Base-by-base conservation (phyloP, 768 basidiomycete species). In the Lactarius evosmus region DNA sequence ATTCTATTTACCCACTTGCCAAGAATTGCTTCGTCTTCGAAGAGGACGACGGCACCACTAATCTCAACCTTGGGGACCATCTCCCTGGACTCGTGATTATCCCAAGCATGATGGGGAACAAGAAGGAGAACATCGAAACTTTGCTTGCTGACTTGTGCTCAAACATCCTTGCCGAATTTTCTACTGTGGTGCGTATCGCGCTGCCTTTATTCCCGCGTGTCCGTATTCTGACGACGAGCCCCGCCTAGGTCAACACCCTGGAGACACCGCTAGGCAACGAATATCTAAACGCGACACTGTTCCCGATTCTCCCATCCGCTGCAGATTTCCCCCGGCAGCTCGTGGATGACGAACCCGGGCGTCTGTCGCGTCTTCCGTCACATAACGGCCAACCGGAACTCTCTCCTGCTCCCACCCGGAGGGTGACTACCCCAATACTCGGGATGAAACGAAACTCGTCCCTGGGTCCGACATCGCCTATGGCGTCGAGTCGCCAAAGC, bases 111-210 rank as follows among this genome's bases (percentile, higher is more conserved):
- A 91, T 94, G 85, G 90, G 89, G 7, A 93, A 95, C 70, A 91
- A 93, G 73, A 89, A 85, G 69, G 75, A 93, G 33, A 95, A 95
- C 72, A 81, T 98, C 59, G 91, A 92, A 33, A 93, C 93, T 19
- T 76, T 98, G 46, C 75, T 99, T 60, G 93, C 93, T 19, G 93
- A 94, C 71, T 75, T 97, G 22, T 95, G 93, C 68, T 93, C 94
- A 36, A 86, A 89, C 66, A 84, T 98, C 55, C 78, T 99, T 27
- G 84, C 84, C 25, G 93, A 93, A 73, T 89, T 98, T 68, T 89
- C 93, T 40, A 82, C 84, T 40, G 74, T 97, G 78, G 96, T 97
- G 69, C 65, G 90, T 77, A 38, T 57, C 58, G 50, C 30, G n/a
- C 63, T 22, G 30, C 41, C 17, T 16, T 52, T 12, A 3, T 14